Evolutionary conservation across 202 grass and related monocot species (phyloP).

Genomic region (Sporobolus alterniflorus): DNA sequence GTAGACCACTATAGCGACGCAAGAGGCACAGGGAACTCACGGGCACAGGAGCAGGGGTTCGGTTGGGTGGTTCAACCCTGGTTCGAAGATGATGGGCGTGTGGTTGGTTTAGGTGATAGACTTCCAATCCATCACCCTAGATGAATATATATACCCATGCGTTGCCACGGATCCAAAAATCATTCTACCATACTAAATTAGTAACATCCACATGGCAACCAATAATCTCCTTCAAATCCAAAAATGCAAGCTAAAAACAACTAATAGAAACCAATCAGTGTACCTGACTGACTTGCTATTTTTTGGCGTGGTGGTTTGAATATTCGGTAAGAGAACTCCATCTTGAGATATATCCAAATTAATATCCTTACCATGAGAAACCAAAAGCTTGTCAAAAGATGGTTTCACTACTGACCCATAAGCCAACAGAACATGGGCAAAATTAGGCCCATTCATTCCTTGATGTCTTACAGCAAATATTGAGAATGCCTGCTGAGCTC

Average conservation of each 20-base stretch:
- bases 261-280: not conserved
- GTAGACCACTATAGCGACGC: too few relatives aligned
- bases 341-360: constrained; percentile 67
- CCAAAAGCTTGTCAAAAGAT: constrained; percentile 81
- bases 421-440: constrained; percentile 75
- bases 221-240: too few relatives aligned
- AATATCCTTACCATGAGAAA: constrained; percentile 73
- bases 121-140: too few relatives aligned
- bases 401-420: constrained; percentile 94
- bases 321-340: constrained; percentile 78
- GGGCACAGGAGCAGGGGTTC: too few relatives aligned
- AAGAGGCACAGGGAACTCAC: too few relatives aligned
- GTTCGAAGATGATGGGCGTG: too few relatives aligned
- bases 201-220: too few relatives aligned
- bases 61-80: too few relatives aligned
- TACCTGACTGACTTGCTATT: constrained; percentile 70
- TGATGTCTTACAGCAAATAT: constrained; percentile 85
- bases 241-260: constrained; percentile 6
- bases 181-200: too few relatives aligned
- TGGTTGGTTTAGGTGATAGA: too few relatives aligned
- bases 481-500: constrained; percentile 45
- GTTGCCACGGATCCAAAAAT: too few relatives aligned
- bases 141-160: too few relatives aligned
- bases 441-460: constrained; percentile 60
- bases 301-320: constrained; percentile 40